A percentile compares a stretch with the other conserved stretches of the same genome.
These are phyloP conservation scores for Aeminium ludgeri DNA, from an alignment of 495 filamentous ascomycete species.

Conservation along the genomic window DNA sequence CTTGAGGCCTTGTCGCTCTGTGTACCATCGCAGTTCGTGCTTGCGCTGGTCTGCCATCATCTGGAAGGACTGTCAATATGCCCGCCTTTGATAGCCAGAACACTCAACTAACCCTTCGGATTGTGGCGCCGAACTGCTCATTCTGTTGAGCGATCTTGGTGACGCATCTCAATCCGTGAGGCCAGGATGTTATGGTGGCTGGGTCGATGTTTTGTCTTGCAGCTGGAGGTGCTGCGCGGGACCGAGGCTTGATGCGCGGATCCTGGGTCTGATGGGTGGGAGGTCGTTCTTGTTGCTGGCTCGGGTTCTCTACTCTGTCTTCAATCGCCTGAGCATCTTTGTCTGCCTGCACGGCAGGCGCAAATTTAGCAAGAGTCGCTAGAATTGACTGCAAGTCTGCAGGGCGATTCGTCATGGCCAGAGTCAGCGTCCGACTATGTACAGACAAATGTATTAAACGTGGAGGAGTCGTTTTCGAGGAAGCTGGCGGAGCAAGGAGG, in stretches of 20 bases:
- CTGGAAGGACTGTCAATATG: slow-evolving; percentile 20
- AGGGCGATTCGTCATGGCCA: not conserved
- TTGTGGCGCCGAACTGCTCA: slow-evolving; percentile 26
- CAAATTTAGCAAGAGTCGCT: slow-evolving; percentile 10
- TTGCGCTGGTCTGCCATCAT: slow-evolving; percentile 47
- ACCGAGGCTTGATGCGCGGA: slow-evolving; percentile 10
- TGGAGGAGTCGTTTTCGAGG: no score
- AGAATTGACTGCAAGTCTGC: slow-evolving; percentile 16
- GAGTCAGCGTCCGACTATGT: no score
- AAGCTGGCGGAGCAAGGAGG: no score
- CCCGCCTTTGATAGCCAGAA: not conserved
- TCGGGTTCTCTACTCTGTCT: not conserved
- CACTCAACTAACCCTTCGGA: slow-evolving; percentile 25
- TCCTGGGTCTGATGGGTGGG: slow-evolving; percentile 1
- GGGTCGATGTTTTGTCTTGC: slow-evolving; percentile 27
- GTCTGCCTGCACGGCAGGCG: not conserved
- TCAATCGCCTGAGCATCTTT: not conserved
- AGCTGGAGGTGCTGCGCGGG: slow-evolving; percentile 3
- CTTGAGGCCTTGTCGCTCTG: slow-evolving; percentile 11
- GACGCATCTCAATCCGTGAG: slow-evolving; percentile 42
- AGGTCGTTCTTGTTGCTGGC: not conserved
- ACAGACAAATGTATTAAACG: no score
- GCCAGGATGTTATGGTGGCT: slow-evolving; percentile 49
- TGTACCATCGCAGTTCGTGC: slow-evolving; percentile 49
- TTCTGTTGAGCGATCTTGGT: slow-evolving; percentile 40